Percentiles rank a stretch among this genome's conserved stretches.
Evolutionary conservation across 257 asterid genomes (phyloP).

Genomic region (Fraxinus quadrangulata): DNA sequence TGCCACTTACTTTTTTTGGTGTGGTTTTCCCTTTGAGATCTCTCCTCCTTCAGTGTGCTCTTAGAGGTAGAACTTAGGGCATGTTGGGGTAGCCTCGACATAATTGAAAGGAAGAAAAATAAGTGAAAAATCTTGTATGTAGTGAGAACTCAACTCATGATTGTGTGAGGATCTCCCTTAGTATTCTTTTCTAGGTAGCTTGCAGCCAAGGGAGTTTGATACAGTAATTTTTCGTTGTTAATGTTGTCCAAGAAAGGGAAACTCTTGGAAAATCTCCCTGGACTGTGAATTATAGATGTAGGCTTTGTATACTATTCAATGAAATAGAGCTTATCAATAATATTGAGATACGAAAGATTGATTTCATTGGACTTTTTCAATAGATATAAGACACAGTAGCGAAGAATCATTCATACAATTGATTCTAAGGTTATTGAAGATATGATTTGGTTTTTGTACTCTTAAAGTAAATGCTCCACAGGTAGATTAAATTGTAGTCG

Average conservation of each 20-base stretch:
- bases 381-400: background rate
- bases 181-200: conserved; percentile 24
- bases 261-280: conserved; percentile 17
- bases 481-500: no score
- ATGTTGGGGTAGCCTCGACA: background rate
- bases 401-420: background rate
- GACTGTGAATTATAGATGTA: conserved; percentile 35
- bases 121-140: no score
- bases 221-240: conserved; percentile 19
- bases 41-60: conserved; percentile 10
- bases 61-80: conserved; percentile 13
- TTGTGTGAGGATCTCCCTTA: background rate
- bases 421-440: background rate
- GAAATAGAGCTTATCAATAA: conserved; percentile 22
- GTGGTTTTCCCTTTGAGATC: conserved; percentile 22
- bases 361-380: background rate
- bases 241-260: conserved; percentile 18
- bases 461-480: no score
- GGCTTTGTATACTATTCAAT: conserved; percentile 24
- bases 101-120: background rate
- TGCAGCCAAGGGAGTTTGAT: conserved; percentile 33
- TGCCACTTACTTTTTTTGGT: conserved; percentile 12
- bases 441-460: no score
- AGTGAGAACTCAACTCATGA: background rate
- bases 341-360: background rate